Percentiles rank a stretch among this genome's conserved stretches.
Conservation (phyloP, 2,329 filamentous ascomycete species). For the Ophiobolus disseminans region DNA sequence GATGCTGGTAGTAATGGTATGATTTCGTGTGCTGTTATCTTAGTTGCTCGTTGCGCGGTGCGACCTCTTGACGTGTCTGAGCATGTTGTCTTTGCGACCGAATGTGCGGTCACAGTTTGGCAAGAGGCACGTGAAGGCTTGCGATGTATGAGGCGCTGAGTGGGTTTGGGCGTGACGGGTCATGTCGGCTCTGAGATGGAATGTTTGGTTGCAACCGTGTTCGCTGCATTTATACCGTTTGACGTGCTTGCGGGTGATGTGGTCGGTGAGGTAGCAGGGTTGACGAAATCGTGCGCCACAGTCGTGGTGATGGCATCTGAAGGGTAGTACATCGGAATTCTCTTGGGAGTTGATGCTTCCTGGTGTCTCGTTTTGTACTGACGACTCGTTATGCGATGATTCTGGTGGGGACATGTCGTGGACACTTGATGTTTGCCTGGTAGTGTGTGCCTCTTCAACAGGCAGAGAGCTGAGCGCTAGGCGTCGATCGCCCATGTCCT, state of each 20-base stretch:
- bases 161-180: background rate
- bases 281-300: background rate
- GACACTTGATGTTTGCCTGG: too few relatives aligned
- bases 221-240: background rate
- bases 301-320: background rate
- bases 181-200: background rate
- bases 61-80: background rate
- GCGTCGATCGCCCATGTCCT: too few relatives aligned
- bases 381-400: too few relatives aligned
- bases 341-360: background rate
- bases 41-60: background rate
- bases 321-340: background rate
- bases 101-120: background rate
- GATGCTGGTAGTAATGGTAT: too few relatives aligned
- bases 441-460: too few relatives aligned
- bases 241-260: background rate
- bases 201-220: background rate
- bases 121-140: background rate
- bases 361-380: background rate
- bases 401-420: too few relatives aligned
- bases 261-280: background rate
- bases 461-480: too few relatives aligned
- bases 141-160: background rate
- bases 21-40: too few relatives aligned
- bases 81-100: constrained; percentile 1